Evolutionary conservation across 208 protist genomes (phyloP), one percentile per base, ranked within the genome.

Genomic region (Acanthamoeba divionensis): DNA sequence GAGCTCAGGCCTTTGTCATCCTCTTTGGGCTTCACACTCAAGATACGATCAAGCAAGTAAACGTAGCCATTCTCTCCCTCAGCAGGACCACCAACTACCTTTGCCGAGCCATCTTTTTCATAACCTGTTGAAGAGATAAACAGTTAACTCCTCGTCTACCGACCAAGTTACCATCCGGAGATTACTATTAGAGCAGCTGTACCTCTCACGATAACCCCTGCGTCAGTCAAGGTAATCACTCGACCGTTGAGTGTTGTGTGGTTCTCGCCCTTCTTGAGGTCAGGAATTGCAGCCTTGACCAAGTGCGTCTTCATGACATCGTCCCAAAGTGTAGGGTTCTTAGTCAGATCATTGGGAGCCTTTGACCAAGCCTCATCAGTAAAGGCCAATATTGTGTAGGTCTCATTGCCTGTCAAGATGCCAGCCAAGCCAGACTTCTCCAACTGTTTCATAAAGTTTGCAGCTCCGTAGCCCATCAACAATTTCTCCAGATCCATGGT

Each of bases 361-460:
- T 82, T 44, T 50, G 38, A 44, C 12, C 62, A 82, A 29, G 71
- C 71, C 21, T n/a, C 12, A 24, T 82, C 71, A 24, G 71, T 82
- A 50, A 82, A 82, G 71, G 71, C 71, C 15, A 82, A 82, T 29
- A 82, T 57, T 24, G 71, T 82, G 71, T 36, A 82, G 18, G 15
- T 3, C 2, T 24, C 71, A 18, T 3, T 52, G 1, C 67, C 18
- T 8, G 71, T 60, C 31, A 82, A 50, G 10, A 82, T 50, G 38
- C 21, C 6, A 29, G n/a, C 62, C 4, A 82, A 29, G 47, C 62
- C 62, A 50, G 47, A 21, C n/a, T n/a, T n/a, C n/a, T n/a, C n/a
- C n/a, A n/a, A n/a, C n/a, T n/a, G 44, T n/a, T 4, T 57, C 26
- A 60, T n/a, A 50, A 82, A 82, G 71, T 82, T 24, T 9, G n/a